phyloP scores from a whole-genome alignment of 768 basidiomycete species.

The Mycena rosella region DNA sequence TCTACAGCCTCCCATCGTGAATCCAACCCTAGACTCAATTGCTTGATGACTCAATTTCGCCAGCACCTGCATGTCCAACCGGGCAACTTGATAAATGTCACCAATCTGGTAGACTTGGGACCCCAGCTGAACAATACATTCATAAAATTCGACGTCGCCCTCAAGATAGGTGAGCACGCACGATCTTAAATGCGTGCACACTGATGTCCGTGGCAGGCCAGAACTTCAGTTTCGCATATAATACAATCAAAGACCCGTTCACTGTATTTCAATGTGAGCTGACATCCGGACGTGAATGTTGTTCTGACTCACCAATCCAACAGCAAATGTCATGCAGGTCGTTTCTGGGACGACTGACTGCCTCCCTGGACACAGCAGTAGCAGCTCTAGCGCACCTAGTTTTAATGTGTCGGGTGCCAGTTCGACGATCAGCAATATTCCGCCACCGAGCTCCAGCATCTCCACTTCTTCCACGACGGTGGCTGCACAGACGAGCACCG shows the following conservation, averaged over 20 bases:
- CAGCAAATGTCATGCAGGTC: conserved; percentile 9
- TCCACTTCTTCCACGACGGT: background rate
- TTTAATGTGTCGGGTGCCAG: background rate
- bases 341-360: conserved; percentile 8
- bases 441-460: background rate
- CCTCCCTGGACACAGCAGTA: background rate
- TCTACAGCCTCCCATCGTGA: conserved; percentile 19
- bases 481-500: background rate
- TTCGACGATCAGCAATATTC: background rate
- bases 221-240: conserved; percentile 18
- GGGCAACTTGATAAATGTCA: background rate
- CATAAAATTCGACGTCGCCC: conserved; percentile 13
- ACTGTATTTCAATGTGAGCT: conserved; percentile 15
- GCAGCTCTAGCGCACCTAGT: no score
- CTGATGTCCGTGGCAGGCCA: background rate
- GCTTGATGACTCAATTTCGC: background rate
- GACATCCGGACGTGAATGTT: no score
- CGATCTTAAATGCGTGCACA: no score
- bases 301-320: background rate
- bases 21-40: background rate
- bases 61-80: conserved; percentile 25
- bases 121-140: background rate
- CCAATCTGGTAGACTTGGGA: conserved; percentile 13
- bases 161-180: background rate
- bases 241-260: conserved; percentile 10